Base-by-base conservation (phyloP, 768 basidiomycete genomes). In the Dictyophora rubrovolvata region DNA sequence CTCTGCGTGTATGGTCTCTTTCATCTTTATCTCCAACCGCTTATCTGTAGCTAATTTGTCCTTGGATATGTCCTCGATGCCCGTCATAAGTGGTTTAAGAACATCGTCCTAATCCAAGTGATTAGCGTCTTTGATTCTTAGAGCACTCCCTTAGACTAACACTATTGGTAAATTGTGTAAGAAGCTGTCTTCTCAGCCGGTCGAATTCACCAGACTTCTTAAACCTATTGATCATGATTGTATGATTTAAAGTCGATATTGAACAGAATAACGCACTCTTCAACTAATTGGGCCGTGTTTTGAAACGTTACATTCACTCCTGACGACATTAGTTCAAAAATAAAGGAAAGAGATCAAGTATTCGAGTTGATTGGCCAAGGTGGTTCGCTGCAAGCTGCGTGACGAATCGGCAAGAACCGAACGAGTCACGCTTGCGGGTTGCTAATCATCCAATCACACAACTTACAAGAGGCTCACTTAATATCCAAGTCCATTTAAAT, bases 131-230 rank as follows among this genome's bases (percentile, higher is more conserved):
- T n/a, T 59, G 10, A 42, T 9, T 14, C 2, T 42, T 2, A 42
- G 10, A 42, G n/a, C 2, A 12, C 2, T 4, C 12, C 12, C 14
- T 8, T 56, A 48, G 17, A 73, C 81, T 61, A 69, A 87, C 86
- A 65, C 82, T 78, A 63, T 73, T 76, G 64, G 81, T 79, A 68
- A 87, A 86, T 65, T 83, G 74, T 6, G 75, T 65, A 37, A 88
- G 68, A 21, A 89, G 71, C 69, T 88, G 82, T 53, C 80, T 78
- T 53, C 87, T 77, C 62, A 88, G 67, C 21, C 83, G 80, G 63
- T 89, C 86, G 63, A 87, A 88, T 70, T 89, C 85, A 28, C 86
- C 87, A 11, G 85, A 86, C 65, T 83, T 84, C 70, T 89, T 88
- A 74, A 87, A 89, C 64, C 87, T 89, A 42, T 3, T n/a, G n/a